A percentile compares a stretch with the other conserved stretches of the same genome.
Conservation (phyloP, 2,329 filamentous ascomycete species). For the Talaromyces atroroseus region DNA sequence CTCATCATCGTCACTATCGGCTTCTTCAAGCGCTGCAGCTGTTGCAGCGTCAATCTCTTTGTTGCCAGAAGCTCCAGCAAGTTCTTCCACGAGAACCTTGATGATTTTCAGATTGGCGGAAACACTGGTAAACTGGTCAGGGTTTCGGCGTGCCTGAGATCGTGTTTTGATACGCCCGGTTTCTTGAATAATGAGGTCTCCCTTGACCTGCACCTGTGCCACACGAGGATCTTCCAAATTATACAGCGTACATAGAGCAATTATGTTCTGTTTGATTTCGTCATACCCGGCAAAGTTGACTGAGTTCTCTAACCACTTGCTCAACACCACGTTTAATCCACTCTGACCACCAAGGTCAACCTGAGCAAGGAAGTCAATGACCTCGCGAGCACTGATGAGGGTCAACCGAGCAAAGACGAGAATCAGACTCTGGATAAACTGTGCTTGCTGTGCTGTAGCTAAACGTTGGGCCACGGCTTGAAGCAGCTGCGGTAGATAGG, state of each 20-base stretch:
- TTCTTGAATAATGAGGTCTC: slow-evolving; percentile 76
- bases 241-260: slow-evolving; percentile 87
- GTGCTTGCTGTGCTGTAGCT: slow-evolving; percentile 72
- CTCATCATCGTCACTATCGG: slow-evolving; percentile 64
- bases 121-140: slow-evolving; percentile 83
- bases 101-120: slow-evolving; percentile 89
- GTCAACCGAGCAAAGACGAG: slow-evolving; percentile 90
- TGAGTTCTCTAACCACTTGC: slow-evolving; percentile 96
- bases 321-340: slow-evolving; percentile 81
- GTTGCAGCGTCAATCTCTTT: slow-evolving; percentile 46
- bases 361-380: slow-evolving; percentile 84
- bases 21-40: slow-evolving; percentile 54
- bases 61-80: slow-evolving; percentile 69
- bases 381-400: slow-evolving; percentile 76
- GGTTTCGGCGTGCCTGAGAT: slow-evolving; percentile 80
- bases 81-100: slow-evolving; percentile 90
- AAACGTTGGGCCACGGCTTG: slow-evolving; percentile 82
- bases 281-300: slow-evolving; percentile 97
- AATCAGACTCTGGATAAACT: slow-evolving; percentile 92
- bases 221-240: slow-evolving; percentile 77
- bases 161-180: slow-evolving; percentile 88
- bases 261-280: slow-evolving; percentile 93
- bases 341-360: slow-evolving; percentile 69
- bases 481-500: slow-evolving; percentile 81
- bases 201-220: slow-evolving; percentile 75